Conservation (phyloP, 768 basidiomycete genomes). For the Rhizopogon sp. region DNA sequence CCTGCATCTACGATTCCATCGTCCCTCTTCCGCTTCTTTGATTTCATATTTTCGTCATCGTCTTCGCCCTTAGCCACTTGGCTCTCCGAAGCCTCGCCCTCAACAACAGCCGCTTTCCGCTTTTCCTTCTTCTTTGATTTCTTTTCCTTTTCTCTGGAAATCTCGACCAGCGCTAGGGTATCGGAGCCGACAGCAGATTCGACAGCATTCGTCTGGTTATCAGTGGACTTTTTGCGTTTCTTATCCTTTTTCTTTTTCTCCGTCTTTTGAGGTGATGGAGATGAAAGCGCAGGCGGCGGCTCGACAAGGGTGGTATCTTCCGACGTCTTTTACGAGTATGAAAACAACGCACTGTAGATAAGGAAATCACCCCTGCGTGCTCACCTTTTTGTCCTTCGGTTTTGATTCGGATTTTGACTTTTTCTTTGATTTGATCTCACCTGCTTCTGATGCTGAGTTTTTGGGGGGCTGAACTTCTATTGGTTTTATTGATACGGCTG, state of each 20-base stretch:
- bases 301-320: not conserved
- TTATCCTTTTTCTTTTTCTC: conserved; percentile 17
- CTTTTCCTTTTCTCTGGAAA: conserved; percentile 7
- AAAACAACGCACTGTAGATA: not conserved
- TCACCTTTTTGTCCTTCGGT: conserved; percentile 15
- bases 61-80: conserved; percentile 4
- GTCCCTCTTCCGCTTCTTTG: conserved; percentile 32
- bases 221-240: conserved; percentile 1
- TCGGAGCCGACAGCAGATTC: conserved; percentile 8
- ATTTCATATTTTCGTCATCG: conserved; percentile 9
- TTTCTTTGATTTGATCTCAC: conserved; percentile 3
- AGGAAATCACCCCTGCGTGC: not conserved
- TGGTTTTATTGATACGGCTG: conserved; percentile 1
- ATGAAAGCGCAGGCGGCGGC: not conserved
- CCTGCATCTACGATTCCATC: conserved; percentile 5
- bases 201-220: conserved; percentile 16
- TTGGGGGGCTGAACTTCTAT: not conserved
- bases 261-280: conserved; percentile 3
- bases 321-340: conserved; percentile 3
- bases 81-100: conserved; percentile 16
- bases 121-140: conserved; percentile 14
- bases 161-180: conserved; percentile 4
- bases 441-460: not conserved
- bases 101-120: conserved; percentile 7
- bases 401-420: conserved; percentile 9